phyloP scores from a whole-genome alignment of 306 rosid species.

The Gynostemma pentaphyllum region DNA sequence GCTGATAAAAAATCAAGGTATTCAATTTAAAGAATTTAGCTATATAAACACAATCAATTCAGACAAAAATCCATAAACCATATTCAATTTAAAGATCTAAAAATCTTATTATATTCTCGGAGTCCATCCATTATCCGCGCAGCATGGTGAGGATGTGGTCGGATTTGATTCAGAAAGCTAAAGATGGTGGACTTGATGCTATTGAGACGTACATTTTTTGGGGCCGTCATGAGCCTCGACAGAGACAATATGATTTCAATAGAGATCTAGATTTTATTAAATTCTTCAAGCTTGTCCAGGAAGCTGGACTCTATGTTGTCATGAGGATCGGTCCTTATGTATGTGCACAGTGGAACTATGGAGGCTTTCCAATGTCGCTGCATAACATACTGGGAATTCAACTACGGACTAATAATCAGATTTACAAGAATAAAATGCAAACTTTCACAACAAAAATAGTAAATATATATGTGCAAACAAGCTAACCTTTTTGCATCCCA shows the following conservation, averaged over 20 bases:
- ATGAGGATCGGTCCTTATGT: no score
- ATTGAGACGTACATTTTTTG: slow-evolving; percentile 27
- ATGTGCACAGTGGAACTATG: no score
- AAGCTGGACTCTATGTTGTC: no score
- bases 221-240: slow-evolving; percentile 18
- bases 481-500: slow-evolving; percentile 18
- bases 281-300: slow-evolving; percentile 10
- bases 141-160: no score
- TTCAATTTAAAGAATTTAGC: no score
- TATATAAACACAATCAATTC: no score
- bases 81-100: no score
- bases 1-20: no score
- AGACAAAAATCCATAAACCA: no score
- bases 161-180: no score
- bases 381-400: slow-evolving; percentile 14
- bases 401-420: slow-evolving; percentile 8
- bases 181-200: no score
- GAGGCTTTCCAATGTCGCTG: slow-evolving; percentile 25
- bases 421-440: slow-evolving; percentile 23
- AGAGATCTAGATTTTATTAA: slow-evolving; percentile 21
- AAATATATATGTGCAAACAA: slow-evolving; percentile 10
- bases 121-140: no score
- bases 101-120: slow-evolving; percentile 16
- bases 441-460: slow-evolving; percentile 14
- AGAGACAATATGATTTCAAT: slow-evolving; percentile 11